phyloP scores from a whole-genome alignment of 352 stramenopile species.

The Pythium apleroticum region DNA sequence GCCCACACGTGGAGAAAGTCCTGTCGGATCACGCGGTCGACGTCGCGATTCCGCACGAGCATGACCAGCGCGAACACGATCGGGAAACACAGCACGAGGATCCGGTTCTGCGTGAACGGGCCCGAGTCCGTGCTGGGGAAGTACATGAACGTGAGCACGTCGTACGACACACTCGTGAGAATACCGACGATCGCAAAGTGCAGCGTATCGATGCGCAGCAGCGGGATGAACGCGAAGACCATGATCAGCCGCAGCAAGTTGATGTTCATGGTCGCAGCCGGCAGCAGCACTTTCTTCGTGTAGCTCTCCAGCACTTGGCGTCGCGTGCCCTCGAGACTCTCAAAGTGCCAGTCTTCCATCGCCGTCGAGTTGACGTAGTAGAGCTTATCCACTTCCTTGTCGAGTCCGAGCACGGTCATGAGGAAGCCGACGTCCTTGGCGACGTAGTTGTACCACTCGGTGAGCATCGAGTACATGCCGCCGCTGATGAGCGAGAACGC shows the following conservation, averaged over 20 bases:
- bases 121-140: conserved; percentile 60
- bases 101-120: conserved; percentile 65
- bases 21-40: conserved; percentile 74
- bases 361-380: conserved; percentile 68
- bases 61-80: conserved; percentile 65
- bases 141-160: conserved; percentile 56
- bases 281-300: conserved; percentile 63
- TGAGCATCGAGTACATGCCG: conserved; percentile 84
- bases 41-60: conserved; percentile 69
- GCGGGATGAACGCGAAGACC: conserved; percentile 69
- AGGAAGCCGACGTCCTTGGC: conserved; percentile 65
- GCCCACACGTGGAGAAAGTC: conserved; percentile 81
- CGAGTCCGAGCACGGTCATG: conserved; percentile 55
- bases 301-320: conserved; percentile 59
- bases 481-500: conserved; percentile 71
- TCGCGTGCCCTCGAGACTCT: conserved; percentile 49
- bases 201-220: conserved; percentile 73
- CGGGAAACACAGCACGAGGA: conserved; percentile 72
- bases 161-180: conserved; percentile 61
- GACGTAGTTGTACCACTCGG: conserved; percentile 78
- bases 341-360: conserved; percentile 54
- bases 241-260: conserved; percentile 78
- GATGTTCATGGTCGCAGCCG: conserved; percentile 76
- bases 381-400: conserved; percentile 29
- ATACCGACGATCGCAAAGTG: conserved; percentile 62